Base-by-base conservation (phyloP, 2,329 filamentous ascomycete species). In the Diaporthe velutina region DNA sequence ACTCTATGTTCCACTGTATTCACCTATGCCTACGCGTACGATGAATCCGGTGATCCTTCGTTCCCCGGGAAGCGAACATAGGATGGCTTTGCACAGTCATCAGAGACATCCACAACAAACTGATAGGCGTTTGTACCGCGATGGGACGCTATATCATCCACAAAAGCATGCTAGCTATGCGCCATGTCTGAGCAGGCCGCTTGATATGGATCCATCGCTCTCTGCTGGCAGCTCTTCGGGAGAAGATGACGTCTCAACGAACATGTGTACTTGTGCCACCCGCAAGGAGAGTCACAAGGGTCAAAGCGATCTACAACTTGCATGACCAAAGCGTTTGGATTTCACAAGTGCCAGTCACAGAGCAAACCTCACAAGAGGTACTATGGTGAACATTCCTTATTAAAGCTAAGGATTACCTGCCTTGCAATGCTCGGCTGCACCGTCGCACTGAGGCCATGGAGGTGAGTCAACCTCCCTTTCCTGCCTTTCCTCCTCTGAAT, bases 351-450 rank as follows among this genome's bases (percentile, higher is more conserved):
- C 38, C 19, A 13, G 25, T 35, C 33, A 35, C 25, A 48, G 7
- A 30, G 30, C n/a, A 13, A 25, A 52, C 19, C 17, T 28, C 22
- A 15, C 8, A 50, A 50, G 17, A 35, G 28, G 28, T 50, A 33
- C 42, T 50, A 50, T 45, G 52, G 33, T 52, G 48, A 19, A 28
- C 6, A 19, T 52, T 67, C 45, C 64, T 67, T 67, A 67, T 50
- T 50, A 50, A 35, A 67, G 42, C 61, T 67, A 67, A 67, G 64
- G 45, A 52, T 67, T 67, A 67, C 22, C 45, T 67, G 64, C 64
- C 25, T 52, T 45, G 42, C 45, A 8, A 35, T 52, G 45, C 42
- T 45, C 61, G 40, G 64, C 30, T 33, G 45, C 45, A 15, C 45
- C 64, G 42, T 67, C 28, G 33, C 30, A 67, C 30, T n/a, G 13